Percentiles rank a stretch among this genome's conserved stretches.
phyloP scores from a whole-genome alignment of 2,329 filamentous ascomycete species.

The Fusarium vanettenii region DNA sequence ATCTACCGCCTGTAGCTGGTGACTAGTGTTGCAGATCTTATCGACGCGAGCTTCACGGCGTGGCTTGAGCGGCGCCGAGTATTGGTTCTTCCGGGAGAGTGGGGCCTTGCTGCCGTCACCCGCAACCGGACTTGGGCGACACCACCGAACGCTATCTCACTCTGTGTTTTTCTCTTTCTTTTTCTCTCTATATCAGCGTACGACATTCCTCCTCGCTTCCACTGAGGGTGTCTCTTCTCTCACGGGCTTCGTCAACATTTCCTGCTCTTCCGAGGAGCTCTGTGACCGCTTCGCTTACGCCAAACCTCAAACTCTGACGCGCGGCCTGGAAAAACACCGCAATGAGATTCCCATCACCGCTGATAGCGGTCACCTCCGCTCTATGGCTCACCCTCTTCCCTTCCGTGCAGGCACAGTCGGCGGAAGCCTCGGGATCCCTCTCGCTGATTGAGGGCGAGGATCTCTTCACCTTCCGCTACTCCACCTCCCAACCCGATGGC shows the following conservation, averaged over 20 bases:
- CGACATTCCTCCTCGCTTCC: neutral
- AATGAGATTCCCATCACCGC: constrained; percentile 29
- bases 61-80: constrained; percentile 28
- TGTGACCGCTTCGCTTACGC: neutral
- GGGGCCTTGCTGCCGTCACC: neutral
- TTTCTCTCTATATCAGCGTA: neutral
- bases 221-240: neutral
- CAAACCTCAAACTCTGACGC: neutral
- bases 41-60: constrained; percentile 5
- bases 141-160: neutral
- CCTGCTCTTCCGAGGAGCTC: neutral
- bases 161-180: neutral
- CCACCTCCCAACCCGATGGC: constrained; percentile 40
- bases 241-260: neutral
- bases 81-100: constrained; percentile 22
- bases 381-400: constrained; percentile 26
- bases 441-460: constrained; percentile 27
- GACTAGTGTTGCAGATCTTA: neutral
- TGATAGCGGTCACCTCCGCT: constrained; percentile 20
- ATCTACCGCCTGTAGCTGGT: neutral
- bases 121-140: constrained; percentile 16
- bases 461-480: constrained; percentile 51
- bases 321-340: neutral
- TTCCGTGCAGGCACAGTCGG: constrained; percentile 14
- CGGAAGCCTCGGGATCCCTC: constrained; percentile 24